A percentile compares a stretch with the other conserved stretches of the same genome.
Evolutionary conservation across 371 early-diverging fungal species (phyloP).

Genomic region (Blastocladiella emersonii): DNA sequence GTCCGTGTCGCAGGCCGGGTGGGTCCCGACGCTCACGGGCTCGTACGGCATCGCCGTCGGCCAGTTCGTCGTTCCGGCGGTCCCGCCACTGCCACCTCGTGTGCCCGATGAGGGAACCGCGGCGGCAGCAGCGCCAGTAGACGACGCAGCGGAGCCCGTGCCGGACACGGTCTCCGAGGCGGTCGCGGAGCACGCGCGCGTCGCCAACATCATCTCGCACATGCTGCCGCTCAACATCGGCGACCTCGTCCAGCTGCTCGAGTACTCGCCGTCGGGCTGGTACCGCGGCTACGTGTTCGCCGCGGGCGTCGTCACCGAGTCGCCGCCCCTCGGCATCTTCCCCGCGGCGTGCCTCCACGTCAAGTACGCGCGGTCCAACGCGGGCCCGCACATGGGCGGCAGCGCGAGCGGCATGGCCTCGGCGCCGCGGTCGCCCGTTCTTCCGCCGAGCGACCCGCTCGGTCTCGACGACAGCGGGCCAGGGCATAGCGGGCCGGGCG

Average conservation of each 20-base stretch:
- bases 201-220: neutral
- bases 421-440: no score
- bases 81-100: no score
- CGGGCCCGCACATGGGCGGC: neutral
- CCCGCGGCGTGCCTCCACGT: constrained; percentile 42
- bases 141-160: neutral
- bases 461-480: no score
- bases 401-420: neutral
- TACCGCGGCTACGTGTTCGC: constrained; percentile 49
- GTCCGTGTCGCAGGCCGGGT: no score
- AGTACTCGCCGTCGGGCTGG: constrained; percentile 30
- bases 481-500: no score
- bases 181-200: neutral
- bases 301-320: neutral
- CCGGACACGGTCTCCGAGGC: neutral
- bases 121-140: no score
- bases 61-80: no score
- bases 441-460: no score
- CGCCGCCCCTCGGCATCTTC: constrained; percentile 38
- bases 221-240: neutral
- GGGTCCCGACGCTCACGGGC: no score
- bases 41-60: neutral
- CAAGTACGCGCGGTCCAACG: constrained; percentile 16
- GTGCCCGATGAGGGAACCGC: no score
- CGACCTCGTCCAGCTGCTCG: constrained; percentile 2